phyloP scores from a whole-genome alignment of 2,329 filamentous ascomycete species.

The Venturia aucupariae region DNA sequence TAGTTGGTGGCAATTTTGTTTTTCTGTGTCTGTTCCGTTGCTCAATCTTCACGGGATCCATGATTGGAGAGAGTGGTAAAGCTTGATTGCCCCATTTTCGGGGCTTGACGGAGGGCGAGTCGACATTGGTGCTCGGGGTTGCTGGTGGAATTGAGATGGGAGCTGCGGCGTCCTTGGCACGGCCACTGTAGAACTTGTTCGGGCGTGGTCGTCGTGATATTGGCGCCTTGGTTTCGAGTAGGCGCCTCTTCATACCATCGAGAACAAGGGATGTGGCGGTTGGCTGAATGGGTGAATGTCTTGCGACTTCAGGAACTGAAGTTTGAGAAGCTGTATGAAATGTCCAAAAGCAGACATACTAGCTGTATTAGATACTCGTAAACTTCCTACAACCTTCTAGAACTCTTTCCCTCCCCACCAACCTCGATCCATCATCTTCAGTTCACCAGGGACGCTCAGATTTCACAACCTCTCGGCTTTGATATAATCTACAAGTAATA shows the following conservation, averaged over 20 bases:
- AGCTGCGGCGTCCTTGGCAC: neutral
- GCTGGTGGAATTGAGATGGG: neutral
- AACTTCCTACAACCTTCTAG: too few species aligned
- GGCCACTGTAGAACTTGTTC: neutral
- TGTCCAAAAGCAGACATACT: neutral
- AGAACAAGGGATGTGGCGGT: neutral
- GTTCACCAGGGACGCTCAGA: too few species aligned
- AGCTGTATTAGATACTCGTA: neutral
- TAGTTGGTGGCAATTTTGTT: constrained; percentile 1
- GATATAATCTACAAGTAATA: too few species aligned
- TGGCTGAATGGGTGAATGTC: neutral
- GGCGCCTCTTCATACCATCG: constrained; percentile 3
- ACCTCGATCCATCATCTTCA: neutral
- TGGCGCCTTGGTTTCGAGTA: neutral
- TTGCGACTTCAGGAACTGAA: too few species aligned
- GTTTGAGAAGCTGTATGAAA: too few species aligned
- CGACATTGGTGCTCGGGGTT: constrained; percentile 2
- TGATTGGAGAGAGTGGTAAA: constrained; percentile 14
- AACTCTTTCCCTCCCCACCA: too few species aligned
- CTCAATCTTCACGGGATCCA: constrained; percentile 12
- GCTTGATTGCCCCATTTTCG: constrained; percentile 7
- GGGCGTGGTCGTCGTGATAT: neutral
- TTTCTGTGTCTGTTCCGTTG: constrained; percentile 4
- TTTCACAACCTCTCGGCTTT: too few species aligned
- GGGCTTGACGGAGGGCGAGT: neutral